Base-by-base conservation (phyloP, 1,139 yeast species). In the Scheffersomyces insectosa region DNA sequence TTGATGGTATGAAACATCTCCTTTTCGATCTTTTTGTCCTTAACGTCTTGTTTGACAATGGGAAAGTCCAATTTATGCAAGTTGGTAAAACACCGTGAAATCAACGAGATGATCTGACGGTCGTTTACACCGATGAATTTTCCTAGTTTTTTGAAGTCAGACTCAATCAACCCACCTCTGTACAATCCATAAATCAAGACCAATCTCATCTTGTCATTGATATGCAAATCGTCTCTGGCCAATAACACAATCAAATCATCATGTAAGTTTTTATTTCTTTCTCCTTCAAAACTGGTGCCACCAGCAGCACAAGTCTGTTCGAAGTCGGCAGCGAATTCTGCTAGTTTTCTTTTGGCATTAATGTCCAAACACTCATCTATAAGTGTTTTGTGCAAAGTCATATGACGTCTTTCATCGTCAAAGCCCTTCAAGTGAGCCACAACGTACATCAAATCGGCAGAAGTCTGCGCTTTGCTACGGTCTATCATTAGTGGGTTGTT, bases 121-220 rank as follows among this genome's bases (percentile, higher is more conserved):
- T 79, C 77, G 33, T 70, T 65, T 12, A 88, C 78, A 0, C 85
- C 87, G 39, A 88, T 80, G 56, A 91, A 95, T 42, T 75, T 68
- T 38, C 84, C 77, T 36, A 93, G 66, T 57, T 93, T 90, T 41
- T 70, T 66, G 51, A 86, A 80, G 67, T 93, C 99, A 7, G 75
- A 62, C 52, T 83, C 85, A 13, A 88, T 75, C 27, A 93, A 70
- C 0, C 99, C 99, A 4, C 95, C 93, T 51, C 98, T 75, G 62
- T 83, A 87, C 33, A 90, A 64, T 1, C 91, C 86, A 63, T 93
- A 93, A 4, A 87, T 68, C 28, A 88, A 70, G n/a, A 93, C 78
- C 36, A 88, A 71, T 48, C 99, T 77, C 50, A 89, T 72, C 58
- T 88, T 88, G 55, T 89, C 95, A 38, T 77, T 74, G 16, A 75